phyloP scores from a whole-genome alignment of 305 asterid species.

The Solanum aculeatissimum region DNA sequence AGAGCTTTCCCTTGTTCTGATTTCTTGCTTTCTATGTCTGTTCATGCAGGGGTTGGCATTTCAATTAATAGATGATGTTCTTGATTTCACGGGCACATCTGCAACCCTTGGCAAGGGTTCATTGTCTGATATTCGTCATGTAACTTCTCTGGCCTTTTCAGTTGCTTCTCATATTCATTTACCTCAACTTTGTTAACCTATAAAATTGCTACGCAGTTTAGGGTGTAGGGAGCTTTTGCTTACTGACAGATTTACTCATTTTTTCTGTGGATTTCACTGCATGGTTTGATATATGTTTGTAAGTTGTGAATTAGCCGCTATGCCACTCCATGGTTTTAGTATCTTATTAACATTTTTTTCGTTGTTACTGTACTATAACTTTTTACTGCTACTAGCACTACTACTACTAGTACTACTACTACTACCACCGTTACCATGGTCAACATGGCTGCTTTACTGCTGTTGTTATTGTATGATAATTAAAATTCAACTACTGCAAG shows the following conservation, averaged over 20 bases:
- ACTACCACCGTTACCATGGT: neutral
- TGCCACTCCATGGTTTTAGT: neutral
- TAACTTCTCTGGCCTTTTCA: constrained; percentile 19
- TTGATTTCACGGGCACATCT: constrained; percentile 96
- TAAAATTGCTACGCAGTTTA: neutral
- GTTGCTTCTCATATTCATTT: neutral
- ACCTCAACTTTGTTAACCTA: neutral
- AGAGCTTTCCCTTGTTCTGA: neutral
- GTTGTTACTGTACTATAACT: neutral
- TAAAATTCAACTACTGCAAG: neutral
- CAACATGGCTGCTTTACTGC: neutral
- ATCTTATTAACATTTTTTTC: neutral
- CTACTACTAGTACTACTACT: neutral
- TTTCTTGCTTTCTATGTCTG: neutral
- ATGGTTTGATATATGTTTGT: neutral
- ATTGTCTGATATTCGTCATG: constrained; percentile 91
- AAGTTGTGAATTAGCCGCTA: neutral
- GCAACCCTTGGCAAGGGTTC: constrained; percentile 90
- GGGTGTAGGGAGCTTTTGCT: neutral
- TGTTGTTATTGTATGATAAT: neutral
- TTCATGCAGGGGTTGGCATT: constrained; percentile 79
- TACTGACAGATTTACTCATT: neutral
- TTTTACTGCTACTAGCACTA: neutral
- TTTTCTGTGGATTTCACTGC: neutral
- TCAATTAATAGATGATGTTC: constrained; percentile 89